Conservation (phyloP, 306 rosid genomes). For the Parietaria judaica region DNA sequence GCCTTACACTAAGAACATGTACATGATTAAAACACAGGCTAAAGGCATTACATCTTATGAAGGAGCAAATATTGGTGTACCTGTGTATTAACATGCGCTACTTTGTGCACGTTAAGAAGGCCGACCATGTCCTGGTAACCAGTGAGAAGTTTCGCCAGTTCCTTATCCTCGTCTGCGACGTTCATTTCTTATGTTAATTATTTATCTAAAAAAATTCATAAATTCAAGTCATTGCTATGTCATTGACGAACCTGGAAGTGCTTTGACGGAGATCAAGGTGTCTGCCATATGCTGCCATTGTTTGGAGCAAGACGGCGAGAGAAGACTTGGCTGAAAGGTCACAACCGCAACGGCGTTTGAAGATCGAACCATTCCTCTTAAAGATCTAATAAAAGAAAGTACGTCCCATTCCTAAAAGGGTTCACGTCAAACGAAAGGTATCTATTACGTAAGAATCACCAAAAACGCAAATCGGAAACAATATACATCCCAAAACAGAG, state of each 20-base stretch:
- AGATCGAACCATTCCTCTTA: slow-evolving; percentile 51
- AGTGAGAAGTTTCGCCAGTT: slow-evolving; percentile 75
- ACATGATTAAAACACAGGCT: no score
- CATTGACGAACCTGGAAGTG: slow-evolving; percentile 64
- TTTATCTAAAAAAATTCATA: slow-evolving; percentile 1
- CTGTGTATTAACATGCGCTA: slow-evolving; percentile 76
- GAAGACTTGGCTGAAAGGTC: slow-evolving; percentile 67
- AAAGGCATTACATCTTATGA: no score
- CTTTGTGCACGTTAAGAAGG: slow-evolving; percentile 66
- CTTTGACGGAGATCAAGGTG: slow-evolving; percentile 69
- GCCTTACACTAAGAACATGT: no score
- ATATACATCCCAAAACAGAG: neutral
- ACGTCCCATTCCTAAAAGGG: slow-evolving; percentile 75
- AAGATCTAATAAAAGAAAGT: slow-evolving; percentile 69
- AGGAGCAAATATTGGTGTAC: slow-evolving; percentile 18
- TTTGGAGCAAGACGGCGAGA: slow-evolving; percentile 52
- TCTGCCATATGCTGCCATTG: slow-evolving; percentile 92
- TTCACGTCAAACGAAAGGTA: neutral
- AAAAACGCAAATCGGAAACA: neutral
- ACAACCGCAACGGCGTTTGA: slow-evolving; percentile 75
- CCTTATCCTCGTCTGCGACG: slow-evolving; percentile 75
- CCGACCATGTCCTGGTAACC: slow-evolving; percentile 96
- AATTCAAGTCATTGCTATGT: slow-evolving; percentile 1
- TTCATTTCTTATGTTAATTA: slow-evolving; percentile 9
- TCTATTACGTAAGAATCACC: neutral